Base-by-base conservation (phyloP, 2,329 filamentous ascomycete species). In the Akanthomyces dipterigenus region DNA sequence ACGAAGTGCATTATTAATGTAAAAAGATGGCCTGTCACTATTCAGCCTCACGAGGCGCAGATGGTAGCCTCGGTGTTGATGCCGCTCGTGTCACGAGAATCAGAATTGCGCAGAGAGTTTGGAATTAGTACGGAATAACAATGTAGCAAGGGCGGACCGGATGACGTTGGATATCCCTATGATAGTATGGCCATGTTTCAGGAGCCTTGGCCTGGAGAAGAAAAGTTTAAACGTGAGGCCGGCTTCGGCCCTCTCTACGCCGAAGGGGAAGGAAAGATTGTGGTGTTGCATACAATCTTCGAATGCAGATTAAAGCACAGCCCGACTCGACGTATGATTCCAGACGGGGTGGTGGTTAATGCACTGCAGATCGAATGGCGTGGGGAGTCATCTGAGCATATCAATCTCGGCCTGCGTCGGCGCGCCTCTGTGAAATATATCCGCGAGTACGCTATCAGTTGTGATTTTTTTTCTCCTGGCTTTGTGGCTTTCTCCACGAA, bases 391-490 rank as follows among this genome's bases (percentile, higher is more conserved):
- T 58, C 45, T 50, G 55, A 43, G 55, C 55, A 49, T 43, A 58
- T 49, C 34, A 40, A 50, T 58, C 43, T 58, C 55, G 55, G 55
- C 55, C 20, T 50, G 45, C 55, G 45, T 58, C 55, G 55, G 55
- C 28, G 42, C 54, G 26, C 40, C n/a, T 38, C n/a, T 16, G 42
- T 34, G n/a, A 16, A 36, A 46, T 9, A 48, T 49, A 57, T 49
- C 43, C 53, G 53, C 40, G 53, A 46, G 24, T 55, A 55, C 26
- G 53, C 53, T 55, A 55, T 55, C 53, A 55, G 53, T 55, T 51
- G n/a, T n/a, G 31, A 18, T 3, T 5, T 24, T n/a, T 5, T 38
- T 36, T 24, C 34, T 38, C 22, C 36, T 36, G 49, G n/a, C 9
- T 34, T 50, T 20, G 22, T 24, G 31, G 7, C 43, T 24, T 45